Conservation (phyloP, 257 asterid genomes). For the Mitragyna speciosa region DNA sequence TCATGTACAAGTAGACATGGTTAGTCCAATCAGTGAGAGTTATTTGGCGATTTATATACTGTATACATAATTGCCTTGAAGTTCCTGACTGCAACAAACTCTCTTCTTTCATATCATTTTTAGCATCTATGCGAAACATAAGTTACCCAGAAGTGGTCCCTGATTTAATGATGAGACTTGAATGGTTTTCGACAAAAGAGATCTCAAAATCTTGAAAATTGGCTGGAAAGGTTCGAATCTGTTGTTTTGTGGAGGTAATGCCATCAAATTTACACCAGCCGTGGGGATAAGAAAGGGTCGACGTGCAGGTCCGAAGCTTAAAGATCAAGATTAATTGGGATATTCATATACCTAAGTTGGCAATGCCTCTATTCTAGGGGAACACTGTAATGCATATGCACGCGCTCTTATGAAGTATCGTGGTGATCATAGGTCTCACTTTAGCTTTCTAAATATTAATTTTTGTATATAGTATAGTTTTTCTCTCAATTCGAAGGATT, state of each 20-base stretch:
- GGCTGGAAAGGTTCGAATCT: conserved; percentile 16
- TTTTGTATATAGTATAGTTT: too few relatives aligned
- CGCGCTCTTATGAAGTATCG: neutral
- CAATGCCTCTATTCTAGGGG: neutral
- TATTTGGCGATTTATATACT: neutral
- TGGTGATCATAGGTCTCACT: neutral
- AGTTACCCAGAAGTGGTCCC: neutral
- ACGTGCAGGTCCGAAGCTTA: conserved; percentile 1
- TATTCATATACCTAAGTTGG: neutral
- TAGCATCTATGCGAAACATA: neutral
- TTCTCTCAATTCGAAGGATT: too few relatives aligned
- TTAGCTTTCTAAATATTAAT: too few relatives aligned
- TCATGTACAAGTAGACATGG: neutral
- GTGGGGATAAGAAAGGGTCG: neutral
- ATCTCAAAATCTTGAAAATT: conserved; percentile 3
- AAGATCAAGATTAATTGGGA: neutral
- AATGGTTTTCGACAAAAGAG: conserved; percentile 22
- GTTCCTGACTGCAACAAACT: neutral
- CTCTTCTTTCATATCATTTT: neutral
- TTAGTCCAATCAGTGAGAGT: neutral
- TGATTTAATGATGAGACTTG: conserved; percentile 6
- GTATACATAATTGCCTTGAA: neutral
- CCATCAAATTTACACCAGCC: neutral
- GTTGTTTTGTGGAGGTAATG: neutral
- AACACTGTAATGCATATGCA: neutral